Conservation (phyloP, 1,284 basidiomycete genomes). For the Porodaedalea pini region DNA sequence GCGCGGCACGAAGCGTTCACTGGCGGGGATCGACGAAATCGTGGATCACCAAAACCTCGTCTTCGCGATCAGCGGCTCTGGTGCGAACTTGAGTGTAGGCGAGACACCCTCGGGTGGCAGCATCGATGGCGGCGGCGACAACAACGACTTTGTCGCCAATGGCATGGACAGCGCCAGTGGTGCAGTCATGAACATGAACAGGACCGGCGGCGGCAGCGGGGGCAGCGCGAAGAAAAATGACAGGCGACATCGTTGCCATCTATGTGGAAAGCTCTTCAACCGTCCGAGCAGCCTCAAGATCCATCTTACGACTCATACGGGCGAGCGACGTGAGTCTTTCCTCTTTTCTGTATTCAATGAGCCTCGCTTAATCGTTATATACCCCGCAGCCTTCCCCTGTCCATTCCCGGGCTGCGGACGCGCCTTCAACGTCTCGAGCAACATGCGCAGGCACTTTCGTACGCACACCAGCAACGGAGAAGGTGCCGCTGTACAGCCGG, state of each 20-base stretch:
- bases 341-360: neutral
- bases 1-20: no score
- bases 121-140: neutral
- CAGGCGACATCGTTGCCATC: constrained; percentile 55
- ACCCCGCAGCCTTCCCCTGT: constrained; percentile 24
- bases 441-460: constrained; percentile 41
- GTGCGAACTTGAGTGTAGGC: no score
- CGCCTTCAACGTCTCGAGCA: constrained; percentile 42
- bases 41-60: no score
- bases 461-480: constrained; percentile 29
- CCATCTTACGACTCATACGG: constrained; percentile 75
- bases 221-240: constrained; percentile 31
- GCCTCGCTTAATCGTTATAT: neutral
- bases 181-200: neutral
- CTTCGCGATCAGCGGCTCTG: no score
- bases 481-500: neutral
- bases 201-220: neutral
- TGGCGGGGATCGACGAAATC: no score
- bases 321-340: constrained; percentile 64
- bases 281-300: constrained; percentile 73
- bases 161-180: neutral
- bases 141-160: neutral
- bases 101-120: no score
- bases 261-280: constrained; percentile 70
- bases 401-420: constrained; percentile 39